Base-by-base conservation (phyloP, 2,329 filamentous ascomycete species). In the Penicillium sp. region DNA sequence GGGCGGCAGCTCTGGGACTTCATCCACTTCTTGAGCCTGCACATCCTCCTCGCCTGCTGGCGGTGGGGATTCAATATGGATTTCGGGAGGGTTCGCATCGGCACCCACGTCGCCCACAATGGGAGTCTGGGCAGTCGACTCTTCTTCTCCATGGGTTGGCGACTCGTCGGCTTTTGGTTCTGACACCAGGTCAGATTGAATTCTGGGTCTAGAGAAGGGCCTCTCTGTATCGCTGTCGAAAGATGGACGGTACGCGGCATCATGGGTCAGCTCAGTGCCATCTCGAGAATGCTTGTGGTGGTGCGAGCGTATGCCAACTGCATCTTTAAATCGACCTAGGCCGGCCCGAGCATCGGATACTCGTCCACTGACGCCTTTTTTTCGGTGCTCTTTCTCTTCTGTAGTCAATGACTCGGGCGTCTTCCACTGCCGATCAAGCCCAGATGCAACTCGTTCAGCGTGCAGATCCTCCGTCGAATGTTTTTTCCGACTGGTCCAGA, bases 301-400 rank as follows among this genome's bases (percentile, higher is more conserved):
- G 59, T 77, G 72, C 18, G 70, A 73, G 18, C 74, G 73, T 34
- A 71, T 65, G 21, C 67, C 62, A 12, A 96, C 88, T 2, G 86
- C 90, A 66, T 93, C 91, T 66, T 92, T 92, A 68, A 97, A 91
- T 29, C 90, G 86, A 1, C 89, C 89, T 49, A 96, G 81, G 0
- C 91, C 91, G 49, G 88, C 91, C 40, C 88, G 86, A 39, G 91
- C 89, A 70, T 95, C 91, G 56, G 83, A 89, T 67, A 90, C 88
- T 59, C 88, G 88, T 4, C 84, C 89, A 2, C 88, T 88, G 13
- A 94, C 89, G 54, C 86, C 89, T 68, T 90, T 94, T 70, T 92
- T 79, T 71, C 49, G 60, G 6, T 73, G 73, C 30, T 77, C 74
- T 47, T 66, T 73, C 18, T 75, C 74, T 49, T 76, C 73, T 4